Base-by-base conservation (phyloP, 805 yeast species). In the Debaryomyces maramus region DNA sequence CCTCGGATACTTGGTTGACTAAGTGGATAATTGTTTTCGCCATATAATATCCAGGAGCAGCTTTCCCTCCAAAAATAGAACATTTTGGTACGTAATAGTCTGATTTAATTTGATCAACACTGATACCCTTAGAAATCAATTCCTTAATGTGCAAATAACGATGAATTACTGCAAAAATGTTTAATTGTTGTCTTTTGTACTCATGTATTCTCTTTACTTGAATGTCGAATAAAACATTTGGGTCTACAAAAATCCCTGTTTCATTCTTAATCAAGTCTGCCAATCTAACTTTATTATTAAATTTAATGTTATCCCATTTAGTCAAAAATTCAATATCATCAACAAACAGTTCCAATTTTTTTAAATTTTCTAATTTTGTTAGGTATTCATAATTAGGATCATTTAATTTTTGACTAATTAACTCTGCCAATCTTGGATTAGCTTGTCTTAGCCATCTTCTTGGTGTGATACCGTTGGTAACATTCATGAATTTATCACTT, bases 1-100 rank as follows among this genome's bases (percentile, higher is more conserved):
- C 91, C 5, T 78, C 81, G 22, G 86, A 83, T 27, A 88, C 97
- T 39, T 85, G 66, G 61, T 86, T 89, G 57, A 89, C 78, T 62
- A 89, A 74, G 63, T 88, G 88, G 60, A 89, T 90, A 56, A 89
- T 86, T 43, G 85, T 78, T 67, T 89, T 89, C 44, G 97, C 97
- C 81, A 89, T 87, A 69, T 87, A 89, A 63, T 89, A 89, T 49
- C 97, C 97, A n/a, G 97, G 97, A 8, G 97, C 97, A 44, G 95
- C 85, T 67, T 90, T 89, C 59, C 97, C 97, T 50, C 97, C 97
- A 63, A 90, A 81, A 45, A 89, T 77, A 31, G 81, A 76, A 41
- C 86, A 93, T 58, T 84, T 86, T 44, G 96, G 83, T 43, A 80
- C 76, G 61, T 75, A 80, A 55, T 78, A 76, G 32, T 73, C 70